These are phyloP conservation scores for Zizania latifolia DNA, from an alignment of 176 grass and related monocot species.

Conservation along the genomic window DNA sequence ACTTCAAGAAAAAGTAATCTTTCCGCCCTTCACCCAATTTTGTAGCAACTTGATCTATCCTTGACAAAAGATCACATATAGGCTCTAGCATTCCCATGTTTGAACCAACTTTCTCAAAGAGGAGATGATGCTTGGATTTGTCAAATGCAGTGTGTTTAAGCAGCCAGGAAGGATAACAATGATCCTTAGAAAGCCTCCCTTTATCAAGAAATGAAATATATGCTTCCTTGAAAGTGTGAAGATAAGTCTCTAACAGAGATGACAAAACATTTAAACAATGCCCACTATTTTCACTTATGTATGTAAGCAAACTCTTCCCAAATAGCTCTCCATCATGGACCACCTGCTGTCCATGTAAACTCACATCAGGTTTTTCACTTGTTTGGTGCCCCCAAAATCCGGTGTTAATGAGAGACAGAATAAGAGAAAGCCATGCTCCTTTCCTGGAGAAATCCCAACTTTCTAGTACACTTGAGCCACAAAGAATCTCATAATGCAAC, in stretches of 20 bases:
- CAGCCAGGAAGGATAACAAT: slow-evolving; percentile 59
- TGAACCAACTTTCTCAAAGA: slow-evolving; percentile 55
- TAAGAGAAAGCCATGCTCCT: slow-evolving; percentile 64
- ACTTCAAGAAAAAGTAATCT: slow-evolving; percentile 40
- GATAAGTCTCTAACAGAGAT: slow-evolving; percentile 64
- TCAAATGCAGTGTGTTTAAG: slow-evolving; percentile 69
- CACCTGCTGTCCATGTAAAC: slow-evolving; percentile 4
- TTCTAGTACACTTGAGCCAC: slow-evolving; percentile 30
- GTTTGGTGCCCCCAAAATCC: slow-evolving; percentile 39
- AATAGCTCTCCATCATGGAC: slow-evolving; percentile 25
- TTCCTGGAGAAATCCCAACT: slow-evolving; percentile 75
- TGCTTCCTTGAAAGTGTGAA: slow-evolving; percentile 46
- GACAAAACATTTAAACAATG: slow-evolving; percentile 48
- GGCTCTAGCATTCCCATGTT: slow-evolving; percentile 50
- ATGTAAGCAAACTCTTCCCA: slow-evolving; percentile 46
- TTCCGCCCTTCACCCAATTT: slow-evolving; percentile 41
- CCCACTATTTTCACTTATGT: slow-evolving; percentile 38
- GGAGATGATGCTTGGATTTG: slow-evolving; percentile 53
- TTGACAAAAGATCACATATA: slow-evolving; percentile 54
- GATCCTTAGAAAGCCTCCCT: slow-evolving; percentile 34
- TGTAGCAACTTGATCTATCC: slow-evolving; percentile 52
- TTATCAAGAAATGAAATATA: slow-evolving; percentile 52
- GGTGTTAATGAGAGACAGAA: slow-evolving; percentile 60
- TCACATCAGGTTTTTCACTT: slow-evolving; percentile 23
- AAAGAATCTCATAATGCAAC: slow-evolving; percentile 49